Base-by-base conservation (phyloP, 73 alveolate genomes). In the Symbiodinium pilosum region DNA sequence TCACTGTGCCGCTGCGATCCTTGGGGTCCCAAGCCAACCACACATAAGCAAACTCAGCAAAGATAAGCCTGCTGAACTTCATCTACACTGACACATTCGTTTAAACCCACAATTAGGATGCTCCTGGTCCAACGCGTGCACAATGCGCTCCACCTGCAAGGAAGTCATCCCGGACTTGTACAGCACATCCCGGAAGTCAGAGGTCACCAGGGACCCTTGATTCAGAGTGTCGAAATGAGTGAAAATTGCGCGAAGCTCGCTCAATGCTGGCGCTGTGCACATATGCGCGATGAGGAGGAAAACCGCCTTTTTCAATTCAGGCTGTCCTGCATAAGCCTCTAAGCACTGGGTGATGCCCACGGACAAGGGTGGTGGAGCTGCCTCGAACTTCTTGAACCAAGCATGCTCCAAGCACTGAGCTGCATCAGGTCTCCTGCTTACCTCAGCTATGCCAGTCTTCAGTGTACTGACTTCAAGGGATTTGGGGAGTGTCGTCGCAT, bases 171-270 rank as follows among this genome's bases (percentile, higher is more conserved):
- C 96, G 43, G 96, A 68, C 36, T 91, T 68, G 96, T 68, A 91
- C 81, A 91, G 77, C 47, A 91, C 96, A n/a, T 91, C 96, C 68
- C 96, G 77, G 88, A 91, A 91, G 96, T 91, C 88, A 41, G 96
- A 68, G 47, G 77, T 51, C 20, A 86, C 77, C 88, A 91, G 38
- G n/a, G 81, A 47, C 3, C 96, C 96, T 88, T 64, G 81, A 28
- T 91, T 91, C 42, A 71, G 56, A 56, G 81, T 86, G 54, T 91
- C 97, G 54, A 91, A 91, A 81, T 91, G 97, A 32, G 97, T 91
- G 88, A 91, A 91, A 83, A 91, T 91, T 24, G 97, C 97, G n/a
- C 97, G 97, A 39, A 91, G 54, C 77, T 91, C 97, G 32, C 81
- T 68, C 44, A 91, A 86, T 7, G 97, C 97, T 0, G 97, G 97